Conservation (phyloP, 139 green algal species). For the Volvox africanus region DNA sequence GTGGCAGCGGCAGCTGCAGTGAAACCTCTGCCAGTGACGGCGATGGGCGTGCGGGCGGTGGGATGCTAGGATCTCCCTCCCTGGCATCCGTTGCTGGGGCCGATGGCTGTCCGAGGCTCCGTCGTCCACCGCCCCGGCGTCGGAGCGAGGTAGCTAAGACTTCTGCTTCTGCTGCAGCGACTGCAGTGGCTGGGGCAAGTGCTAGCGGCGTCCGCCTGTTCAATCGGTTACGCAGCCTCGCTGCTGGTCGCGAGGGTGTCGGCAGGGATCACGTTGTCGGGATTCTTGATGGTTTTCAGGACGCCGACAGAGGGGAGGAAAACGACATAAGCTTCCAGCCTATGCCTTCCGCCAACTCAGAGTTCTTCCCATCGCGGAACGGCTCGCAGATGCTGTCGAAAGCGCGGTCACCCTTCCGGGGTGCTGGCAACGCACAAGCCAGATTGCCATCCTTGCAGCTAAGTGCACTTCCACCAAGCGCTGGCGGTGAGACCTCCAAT, state of each 20-base stretch:
- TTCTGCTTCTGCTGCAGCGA: no score
- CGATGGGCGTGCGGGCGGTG: not conserved
- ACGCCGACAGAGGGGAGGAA: not conserved
- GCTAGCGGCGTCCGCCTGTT: conserved; percentile 11
- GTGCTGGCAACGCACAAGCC: not conserved
- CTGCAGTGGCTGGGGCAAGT: not conserved
- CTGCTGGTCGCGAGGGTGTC: not conserved
- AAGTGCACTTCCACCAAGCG: no score
- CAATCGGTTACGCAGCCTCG: not conserved
- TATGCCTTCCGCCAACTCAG: conserved; percentile 7
- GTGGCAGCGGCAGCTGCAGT: not conserved
- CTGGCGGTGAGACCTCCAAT: no score
- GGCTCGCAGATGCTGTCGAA: not conserved
- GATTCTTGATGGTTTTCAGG: not conserved
- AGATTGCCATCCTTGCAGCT: no score
- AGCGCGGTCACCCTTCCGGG: not conserved
- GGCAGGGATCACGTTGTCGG: not conserved
- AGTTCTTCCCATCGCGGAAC: not conserved
- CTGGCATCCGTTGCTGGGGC: not conserved
- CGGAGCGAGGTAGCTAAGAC: not conserved
- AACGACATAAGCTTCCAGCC: not conserved
- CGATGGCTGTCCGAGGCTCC: not conserved
- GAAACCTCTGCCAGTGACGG: not conserved
- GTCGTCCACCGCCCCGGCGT: not conserved
- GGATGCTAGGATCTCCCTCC: not conserved